Evolutionary conservation across 2,329 filamentous ascomycete genomes (phyloP), one percentile per base, ranked within the genome.

Genomic region (Aschersonia sp.): DNA sequence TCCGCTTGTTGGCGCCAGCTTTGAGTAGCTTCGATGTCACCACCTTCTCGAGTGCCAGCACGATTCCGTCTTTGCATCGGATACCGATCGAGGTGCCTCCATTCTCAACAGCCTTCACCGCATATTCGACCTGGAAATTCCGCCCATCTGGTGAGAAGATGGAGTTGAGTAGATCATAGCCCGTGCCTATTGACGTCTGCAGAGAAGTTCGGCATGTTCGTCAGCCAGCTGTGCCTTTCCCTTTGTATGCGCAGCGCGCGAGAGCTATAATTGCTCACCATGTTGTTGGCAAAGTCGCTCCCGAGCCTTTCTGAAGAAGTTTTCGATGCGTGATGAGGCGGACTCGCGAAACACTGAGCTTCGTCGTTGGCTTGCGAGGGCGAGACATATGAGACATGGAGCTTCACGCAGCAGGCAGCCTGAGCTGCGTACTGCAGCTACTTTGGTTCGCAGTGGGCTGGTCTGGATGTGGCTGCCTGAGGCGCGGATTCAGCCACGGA

Each of bases 41-140:
- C 62, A 97, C 83, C 77, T 98, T 98, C 74, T 98, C 92, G 52
- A 95, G 83, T 41, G 92, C 92, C 55, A 98, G 77, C 53, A 98
- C 88, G 47, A 98, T 86, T 54, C 92, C 92, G 66, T 97, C 88
- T 71, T 94, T 95, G 77, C 88, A 95, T 65, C 88, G 79, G 68
- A 98, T 95, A 58, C 92, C 92, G 66, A 98, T 81, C 47, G 89
- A 88, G 48, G 92, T 98, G 62, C 92, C 90, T 56, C 90, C 92
- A 61, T 94, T 97, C 73, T 98, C 92, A 53, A 98, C 92, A 48
- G 92, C 92, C 76, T 98, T 98, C 58, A 94, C 84, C 56, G 92
- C 92, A 67, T 98, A 98, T 76, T 98, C 92, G 67, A 94, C 87
- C 71, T 98, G 92, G 69, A 98, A 98, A 69, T 98, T 98, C 59